Conservation (phyloP, 495 filamentous ascomycete genomes). For the Neurospora sp. region DNA sequence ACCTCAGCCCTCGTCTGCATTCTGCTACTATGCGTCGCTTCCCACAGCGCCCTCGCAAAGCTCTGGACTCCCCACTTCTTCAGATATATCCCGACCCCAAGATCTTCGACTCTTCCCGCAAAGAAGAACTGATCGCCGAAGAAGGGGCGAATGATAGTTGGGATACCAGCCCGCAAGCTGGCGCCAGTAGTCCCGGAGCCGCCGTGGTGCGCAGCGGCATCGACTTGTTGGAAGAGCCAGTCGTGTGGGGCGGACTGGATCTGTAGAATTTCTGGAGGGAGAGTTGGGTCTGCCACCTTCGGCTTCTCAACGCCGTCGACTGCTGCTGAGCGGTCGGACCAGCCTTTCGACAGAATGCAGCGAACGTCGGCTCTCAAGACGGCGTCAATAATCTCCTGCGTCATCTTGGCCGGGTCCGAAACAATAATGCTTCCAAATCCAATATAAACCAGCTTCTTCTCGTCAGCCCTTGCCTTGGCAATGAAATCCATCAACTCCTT, state of each 20-base stretch:
- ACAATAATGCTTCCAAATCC: conserved; percentile 96
- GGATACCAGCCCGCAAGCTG: conserved; percentile 81
- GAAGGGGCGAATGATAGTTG: conserved; percentile 92
- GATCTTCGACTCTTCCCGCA: conserved; percentile 75
- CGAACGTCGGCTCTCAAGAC: conserved; percentile 87
- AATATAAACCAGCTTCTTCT: conserved; percentile 91
- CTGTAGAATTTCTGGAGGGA: conserved; percentile 74
- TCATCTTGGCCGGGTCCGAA: conserved; percentile 79
- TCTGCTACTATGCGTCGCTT: conserved; percentile 73
- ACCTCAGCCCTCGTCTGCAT: conserved; percentile 81
- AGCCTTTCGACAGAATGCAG: conserved; percentile 96
- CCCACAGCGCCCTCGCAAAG: conserved; percentile 84
- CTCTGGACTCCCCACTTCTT: conserved; percentile 76
- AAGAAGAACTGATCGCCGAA: conserved; percentile 99
- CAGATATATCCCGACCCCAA: conserved; percentile 85
- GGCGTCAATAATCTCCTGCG: conserved; percentile 79
- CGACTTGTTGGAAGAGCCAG: conserved; percentile 91
- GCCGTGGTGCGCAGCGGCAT: conserved; percentile 90
- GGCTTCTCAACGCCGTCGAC: conserved; percentile 27
- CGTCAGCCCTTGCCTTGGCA: conserved; percentile 60
- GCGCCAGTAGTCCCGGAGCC: conserved; percentile 94
- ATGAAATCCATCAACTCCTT: conserved; percentile 73
- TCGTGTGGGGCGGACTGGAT: conserved; percentile 92
- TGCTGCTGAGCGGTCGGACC: conserved; percentile 67
- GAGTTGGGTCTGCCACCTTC: conserved; percentile 44